A percentile compares a stretch with the other conserved stretches of the same genome.
These are phyloP conservation scores for Dioscorea alata DNA, from an alignment of 106 monocot species.

Conservation along the genomic window DNA sequence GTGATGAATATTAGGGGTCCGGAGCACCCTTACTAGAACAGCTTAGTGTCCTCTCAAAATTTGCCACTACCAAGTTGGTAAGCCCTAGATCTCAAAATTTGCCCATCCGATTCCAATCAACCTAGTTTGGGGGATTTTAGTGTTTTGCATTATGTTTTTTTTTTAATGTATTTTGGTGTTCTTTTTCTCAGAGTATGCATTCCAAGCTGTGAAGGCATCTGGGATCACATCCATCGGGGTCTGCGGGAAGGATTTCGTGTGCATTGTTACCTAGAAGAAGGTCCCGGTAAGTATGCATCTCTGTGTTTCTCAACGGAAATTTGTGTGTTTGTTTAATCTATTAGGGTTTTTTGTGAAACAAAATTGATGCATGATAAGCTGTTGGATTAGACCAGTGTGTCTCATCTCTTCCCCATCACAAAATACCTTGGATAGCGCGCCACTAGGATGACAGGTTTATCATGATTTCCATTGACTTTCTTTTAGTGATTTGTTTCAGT, in stretches of 20 bases:
- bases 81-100: constrained; percentile 14
- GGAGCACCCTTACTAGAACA: no score
- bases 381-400: constrained; percentile 79
- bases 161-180: not conserved
- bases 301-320: not conserved
- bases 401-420: constrained; percentile 68
- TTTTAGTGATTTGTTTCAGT: not conserved
- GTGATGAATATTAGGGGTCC: no score
- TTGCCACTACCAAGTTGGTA: constrained; percentile 98
- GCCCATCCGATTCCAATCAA: not conserved
- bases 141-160: not conserved
- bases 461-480: not conserved
- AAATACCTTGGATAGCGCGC: constrained; percentile 67
- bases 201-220: constrained; percentile 77
- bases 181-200: constrained; percentile 58
- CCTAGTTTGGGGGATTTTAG: not conserved
- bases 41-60: no score
- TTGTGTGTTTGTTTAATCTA: not conserved
- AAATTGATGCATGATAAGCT: constrained; percentile 58
- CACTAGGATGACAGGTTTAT: constrained; percentile 78
- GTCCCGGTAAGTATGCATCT: constrained; percentile 50
- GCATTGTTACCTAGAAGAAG: constrained; percentile 85
- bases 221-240: constrained; percentile 73
- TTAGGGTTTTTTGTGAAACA: not conserved
- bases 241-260: constrained; percentile 67